Base-by-base conservation (phyloP, 768 basidiomycete genomes). In the Rossbeevera mucosa region DNA sequence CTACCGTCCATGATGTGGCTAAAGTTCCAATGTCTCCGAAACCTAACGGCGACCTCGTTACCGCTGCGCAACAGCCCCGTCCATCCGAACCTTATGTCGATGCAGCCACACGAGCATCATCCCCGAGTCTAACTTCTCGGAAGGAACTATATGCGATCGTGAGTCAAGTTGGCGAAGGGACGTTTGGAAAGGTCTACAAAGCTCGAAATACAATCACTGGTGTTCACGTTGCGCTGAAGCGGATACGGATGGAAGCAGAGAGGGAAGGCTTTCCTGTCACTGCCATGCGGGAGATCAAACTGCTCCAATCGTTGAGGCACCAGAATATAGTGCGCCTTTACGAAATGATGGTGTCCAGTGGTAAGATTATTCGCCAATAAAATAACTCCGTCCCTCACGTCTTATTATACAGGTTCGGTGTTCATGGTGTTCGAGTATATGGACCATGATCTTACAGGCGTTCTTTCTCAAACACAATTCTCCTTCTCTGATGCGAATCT, bases 361-460 rank as follows among this genome's bases (percentile, higher is more conserved):
- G 96, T 94, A 60, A 58, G 80, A 59, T 12, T 16, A 7, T 50
- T 41, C 11, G 8, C 18, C 25, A 2, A 36, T 9, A 41, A 31
- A 31, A 24, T 48, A 11, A 9, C 0, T 12, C 9, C 21, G 13
- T 30, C 12, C n/a, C 50, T 68, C 30, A 66, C 28, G 8, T 11
- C 53, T 50, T 45, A 18, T 38, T n/a, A 18, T 16, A 5, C 61
- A 97, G 95, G 93, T 53, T 86, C 88, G 44, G 94, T 96, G 38
- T 95, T 92, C 72, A 99, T 99, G 96, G 95, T 99, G 33, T 93
- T 98, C 63, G 94, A 98, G 69, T 99, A 99, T 70, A 91, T 96
- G 91, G 94, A 99, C 62, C 95, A 98, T 66, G 96, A 99, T 66
- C 76, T 99, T 49, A 97, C 94, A 2, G 96, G 96, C 4, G 79